Conservation (phyloP, 2,329 filamentous ascomycete genomes). For the Aspergillus vadensis region DNA sequence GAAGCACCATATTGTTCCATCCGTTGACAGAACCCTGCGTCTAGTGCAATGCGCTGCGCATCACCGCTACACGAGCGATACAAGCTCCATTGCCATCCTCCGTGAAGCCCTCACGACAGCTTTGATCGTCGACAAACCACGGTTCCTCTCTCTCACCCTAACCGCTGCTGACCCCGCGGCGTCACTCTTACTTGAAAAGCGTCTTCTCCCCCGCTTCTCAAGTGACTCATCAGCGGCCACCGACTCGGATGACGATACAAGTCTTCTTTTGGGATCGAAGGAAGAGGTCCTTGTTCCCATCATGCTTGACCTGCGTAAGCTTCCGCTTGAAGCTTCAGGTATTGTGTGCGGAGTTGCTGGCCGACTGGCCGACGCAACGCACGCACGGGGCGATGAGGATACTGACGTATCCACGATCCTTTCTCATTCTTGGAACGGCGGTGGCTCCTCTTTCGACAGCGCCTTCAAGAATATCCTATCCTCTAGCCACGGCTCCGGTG, state of each 20-base stretch:
- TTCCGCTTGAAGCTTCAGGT: constrained; percentile 86
- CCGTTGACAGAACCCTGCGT: constrained; percentile 67
- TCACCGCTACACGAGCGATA: constrained; percentile 44
- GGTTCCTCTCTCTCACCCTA: constrained; percentile 52
- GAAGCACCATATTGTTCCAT: constrained; percentile 72
- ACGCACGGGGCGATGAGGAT: constrained; percentile 43
- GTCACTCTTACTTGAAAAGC: constrained; percentile 49
- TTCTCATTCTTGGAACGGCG: constrained; percentile 21
- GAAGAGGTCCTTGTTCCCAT: constrained; percentile 75
- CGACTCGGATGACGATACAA: constrained; percentile 50
- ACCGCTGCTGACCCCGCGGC: constrained; percentile 49
- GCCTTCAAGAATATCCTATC: constrained; percentile 15
- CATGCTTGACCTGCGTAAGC: constrained; percentile 76
- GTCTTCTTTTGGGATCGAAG: constrained; percentile 74
- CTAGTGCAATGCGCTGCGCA: constrained; percentile 81
- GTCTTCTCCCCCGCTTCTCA: constrained; percentile 66
- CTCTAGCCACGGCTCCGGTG: constrained; percentile 19
- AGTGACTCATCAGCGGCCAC: constrained; percentile 54
- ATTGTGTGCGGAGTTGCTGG: constrained; percentile 95
- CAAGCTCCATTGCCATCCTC: constrained; percentile 42
- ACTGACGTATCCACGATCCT: constrained; percentile 24
- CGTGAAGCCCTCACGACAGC: constrained; percentile 42
- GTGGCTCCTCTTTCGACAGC: constrained; percentile 18
- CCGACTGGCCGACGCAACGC: constrained; percentile 72
- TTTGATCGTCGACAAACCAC: constrained; percentile 45